These are phyloP conservation scores for Phaeolepiota aurea DNA, from an alignment of 768 basidiomycete species.

Conservation along the genomic window DNA sequence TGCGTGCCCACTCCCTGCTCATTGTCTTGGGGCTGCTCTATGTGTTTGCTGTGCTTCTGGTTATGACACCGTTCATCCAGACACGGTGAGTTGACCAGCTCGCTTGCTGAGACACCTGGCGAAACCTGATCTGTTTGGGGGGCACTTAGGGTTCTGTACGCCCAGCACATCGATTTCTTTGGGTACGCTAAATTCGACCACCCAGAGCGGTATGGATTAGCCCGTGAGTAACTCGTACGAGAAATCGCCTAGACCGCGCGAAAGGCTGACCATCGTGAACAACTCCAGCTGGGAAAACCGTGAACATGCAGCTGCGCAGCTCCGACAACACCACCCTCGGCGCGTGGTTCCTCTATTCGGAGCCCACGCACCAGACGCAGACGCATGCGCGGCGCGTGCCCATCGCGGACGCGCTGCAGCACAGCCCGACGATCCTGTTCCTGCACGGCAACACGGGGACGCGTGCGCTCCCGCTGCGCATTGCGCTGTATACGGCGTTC, in stretches of 20 bases:
- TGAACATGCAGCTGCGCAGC: slow-evolving; percentile 50
- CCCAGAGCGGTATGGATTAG: slow-evolving; percentile 32
- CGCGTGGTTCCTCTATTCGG: slow-evolving; percentile 58
- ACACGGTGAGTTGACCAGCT: slow-evolving; percentile 22
- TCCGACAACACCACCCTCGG: slow-evolving; percentile 58
- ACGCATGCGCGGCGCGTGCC: slow-evolving; percentile 12
- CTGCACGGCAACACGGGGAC: slow-evolving; percentile 71
- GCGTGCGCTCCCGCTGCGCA: slow-evolving; percentile 44
- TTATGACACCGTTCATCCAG: slow-evolving; percentile 30
- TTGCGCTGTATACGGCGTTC: slow-evolving; percentile 39
- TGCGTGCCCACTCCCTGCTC: background rate
- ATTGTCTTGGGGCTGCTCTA: slow-evolving; percentile 11
- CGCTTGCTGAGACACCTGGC: too few relatives aligned
- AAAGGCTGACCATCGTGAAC: too few relatives aligned
- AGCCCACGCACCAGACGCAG: slow-evolving; percentile 33
- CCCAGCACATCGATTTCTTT: slow-evolving; percentile 26
- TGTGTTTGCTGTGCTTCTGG: slow-evolving; percentile 16
- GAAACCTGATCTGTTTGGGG: too few relatives aligned
- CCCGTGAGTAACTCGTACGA: slow-evolving; percentile 22
- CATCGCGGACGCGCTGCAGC: slow-evolving; percentile 19
- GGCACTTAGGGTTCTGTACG: slow-evolving; percentile 26
- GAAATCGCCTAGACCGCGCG: background rate
- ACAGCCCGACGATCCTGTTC: slow-evolving; percentile 55
- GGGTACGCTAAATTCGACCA: slow-evolving; percentile 27
- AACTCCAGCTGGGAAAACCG: slow-evolving; percentile 50